Conservation (phyloP, 176 grass and related monocot genomes). For the Rhynchospora breviuscula region DNA sequence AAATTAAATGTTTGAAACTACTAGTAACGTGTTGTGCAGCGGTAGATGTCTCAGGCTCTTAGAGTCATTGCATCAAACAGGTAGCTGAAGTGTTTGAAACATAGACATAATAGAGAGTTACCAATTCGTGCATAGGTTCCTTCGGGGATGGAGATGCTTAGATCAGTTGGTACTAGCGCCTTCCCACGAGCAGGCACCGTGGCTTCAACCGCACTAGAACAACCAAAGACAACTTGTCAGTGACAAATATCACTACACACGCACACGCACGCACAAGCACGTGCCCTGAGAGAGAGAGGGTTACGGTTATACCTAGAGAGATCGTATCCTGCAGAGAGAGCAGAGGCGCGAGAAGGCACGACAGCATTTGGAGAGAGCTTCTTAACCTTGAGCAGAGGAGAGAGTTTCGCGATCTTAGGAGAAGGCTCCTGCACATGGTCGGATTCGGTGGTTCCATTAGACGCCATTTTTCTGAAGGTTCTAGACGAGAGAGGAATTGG, state of each 20-base stretch:
- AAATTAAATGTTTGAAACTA: too few species aligned
- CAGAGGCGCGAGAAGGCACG: slow-evolving; percentile 63
- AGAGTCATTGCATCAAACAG: slow-evolving; percentile 32
- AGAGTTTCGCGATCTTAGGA: slow-evolving; percentile 41
- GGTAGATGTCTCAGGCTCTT: neutral
- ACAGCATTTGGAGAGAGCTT: slow-evolving; percentile 71
- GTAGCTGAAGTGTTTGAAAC: neutral
- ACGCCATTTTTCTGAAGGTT: neutral
- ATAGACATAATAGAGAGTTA: slow-evolving; percentile 1
- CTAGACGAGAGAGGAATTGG: neutral
- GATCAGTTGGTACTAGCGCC: slow-evolving; percentile 60
- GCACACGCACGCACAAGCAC: neutral
- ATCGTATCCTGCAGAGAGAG: slow-evolving; percentile 78
- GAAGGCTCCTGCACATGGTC: slow-evolving; percentile 40
- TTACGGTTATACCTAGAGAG: slow-evolving; percentile 54
- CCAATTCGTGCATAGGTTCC: slow-evolving; percentile 90
- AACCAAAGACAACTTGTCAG: neutral
- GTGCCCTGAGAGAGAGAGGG: neutral
- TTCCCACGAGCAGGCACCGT: slow-evolving; percentile 77
- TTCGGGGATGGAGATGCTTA: slow-evolving; percentile 74
- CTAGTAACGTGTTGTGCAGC: too few species aligned
- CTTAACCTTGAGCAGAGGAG: slow-evolving; percentile 62
- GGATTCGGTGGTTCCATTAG: slow-evolving; percentile 25
- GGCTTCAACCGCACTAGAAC: slow-evolving; percentile 37
- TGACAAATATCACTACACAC: neutral